These are phyloP conservation scores for Plectosphaerella plurivora DNA, from an alignment of 2,329 filamentous ascomycete genomes.

Conservation along the genomic window DNA sequence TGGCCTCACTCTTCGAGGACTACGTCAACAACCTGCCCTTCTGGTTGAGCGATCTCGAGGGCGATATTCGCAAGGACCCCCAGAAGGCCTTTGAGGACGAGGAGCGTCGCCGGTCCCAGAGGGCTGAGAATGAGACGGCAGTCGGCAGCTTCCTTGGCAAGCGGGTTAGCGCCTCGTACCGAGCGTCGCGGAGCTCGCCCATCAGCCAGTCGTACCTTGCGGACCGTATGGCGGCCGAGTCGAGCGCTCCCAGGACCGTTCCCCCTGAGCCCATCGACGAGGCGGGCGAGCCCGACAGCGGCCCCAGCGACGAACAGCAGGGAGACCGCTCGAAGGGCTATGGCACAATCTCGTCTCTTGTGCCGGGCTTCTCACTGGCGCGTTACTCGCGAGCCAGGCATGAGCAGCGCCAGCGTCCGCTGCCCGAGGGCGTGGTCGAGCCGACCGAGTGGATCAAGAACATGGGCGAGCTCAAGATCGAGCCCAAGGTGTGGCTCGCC, in stretches of 20 bases:
- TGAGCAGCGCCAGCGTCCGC: conserved; percentile 41
- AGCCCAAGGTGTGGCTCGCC: conserved; percentile 97
- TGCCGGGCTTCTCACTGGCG: conserved; percentile 78
- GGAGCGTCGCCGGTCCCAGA: conserved; percentile 75
- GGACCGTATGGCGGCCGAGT: conserved; percentile 48
- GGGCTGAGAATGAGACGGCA: conserved; percentile 80
- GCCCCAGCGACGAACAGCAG: conserved; percentile 25
- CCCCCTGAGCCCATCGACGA: conserved; percentile 1
- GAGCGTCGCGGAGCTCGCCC: conserved; percentile 61
- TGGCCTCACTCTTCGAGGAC: conserved; percentile 89
- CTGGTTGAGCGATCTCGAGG: conserved; percentile 89
- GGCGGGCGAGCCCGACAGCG: conserved; percentile 15
- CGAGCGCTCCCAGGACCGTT: conserved; percentile 24
- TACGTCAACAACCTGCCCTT: conserved; percentile 95
- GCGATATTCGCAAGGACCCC: conserved; percentile 90
- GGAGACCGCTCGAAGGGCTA: conserved; percentile 31
- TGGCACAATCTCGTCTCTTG: conserved; percentile 62
- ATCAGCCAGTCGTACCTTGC: conserved; percentile 61
- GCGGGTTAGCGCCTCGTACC: conserved; percentile 47
- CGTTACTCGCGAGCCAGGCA: conserved; percentile 63
- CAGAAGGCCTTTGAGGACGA: conserved; percentile 88
- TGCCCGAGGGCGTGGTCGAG: conserved; percentile 85
- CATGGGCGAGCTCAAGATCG: conserved; percentile 82
- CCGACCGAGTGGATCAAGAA: conserved; percentile 93
- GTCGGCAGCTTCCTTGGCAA: conserved; percentile 82